Base-by-base conservation (phyloP, 73 alveolate genomes). In the Symbiodinium natans region DNA sequence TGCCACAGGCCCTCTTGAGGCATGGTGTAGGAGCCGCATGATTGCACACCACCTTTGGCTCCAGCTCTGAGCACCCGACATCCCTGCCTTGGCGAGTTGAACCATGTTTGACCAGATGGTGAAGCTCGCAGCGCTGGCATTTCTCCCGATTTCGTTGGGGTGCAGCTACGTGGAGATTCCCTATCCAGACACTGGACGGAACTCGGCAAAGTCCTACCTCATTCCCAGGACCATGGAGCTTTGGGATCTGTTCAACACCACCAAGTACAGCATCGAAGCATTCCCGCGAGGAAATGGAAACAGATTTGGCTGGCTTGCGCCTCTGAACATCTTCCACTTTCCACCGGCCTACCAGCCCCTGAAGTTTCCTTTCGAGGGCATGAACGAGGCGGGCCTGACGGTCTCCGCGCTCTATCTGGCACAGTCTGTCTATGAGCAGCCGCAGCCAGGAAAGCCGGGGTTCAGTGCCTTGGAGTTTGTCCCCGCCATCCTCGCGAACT, bases 141-240 rank as follows among this genome's bases (percentile, higher is more conserved):
- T 38, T 8, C 48, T 87, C n/a, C 94, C 94, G 0, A 23, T 87
- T 6, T 87, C 82, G n/a, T 56, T 83, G 94, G 94, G 84, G 13
- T 87, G 94, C 84, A 87, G 94, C 94, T 87, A 87, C 41, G 83
- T 87, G 83, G 94, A 56, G 83, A 34, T 87, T 56, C 94, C 94
- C 13, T 56, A n/a, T 27, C 43, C 38, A 19, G 31, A 39, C 13
- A 34, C 29, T 6, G 71, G 71, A 29, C 15, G 23, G 31, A n/a
- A n/a, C n/a, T n/a, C n/a, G n/a, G n/a, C n/a, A n/a, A 52, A 59
- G n/a, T 52, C 94, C 36, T 56, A 87, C n/a, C 84, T 87, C 10
- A 87, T 87, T 38, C 74, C 95, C 8, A 7, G 86, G 43, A 88
- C 95, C 95, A 88, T 88, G 95, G 95, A 88, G 74, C 95, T 88